Conservation (phyloP, 78 protist species). For the Protostelium mycophagum region DNA sequence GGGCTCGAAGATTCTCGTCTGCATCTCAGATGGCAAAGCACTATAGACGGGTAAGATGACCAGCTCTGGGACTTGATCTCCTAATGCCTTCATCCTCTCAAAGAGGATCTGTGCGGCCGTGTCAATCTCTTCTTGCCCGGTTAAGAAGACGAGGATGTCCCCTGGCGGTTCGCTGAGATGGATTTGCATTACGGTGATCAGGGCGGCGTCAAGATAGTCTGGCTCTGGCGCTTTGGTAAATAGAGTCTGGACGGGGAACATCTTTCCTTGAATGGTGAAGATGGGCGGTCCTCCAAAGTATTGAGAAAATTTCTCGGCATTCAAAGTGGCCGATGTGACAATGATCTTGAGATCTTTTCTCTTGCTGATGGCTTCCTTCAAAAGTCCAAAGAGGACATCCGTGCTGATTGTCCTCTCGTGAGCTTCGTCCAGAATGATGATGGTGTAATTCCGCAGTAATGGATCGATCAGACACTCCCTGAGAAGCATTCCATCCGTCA, state of each 20-base stretch:
- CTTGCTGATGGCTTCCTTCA: slow-evolving; percentile 69
- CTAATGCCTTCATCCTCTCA: slow-evolving; percentile 92
- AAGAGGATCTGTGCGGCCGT: slow-evolving; percentile 91
- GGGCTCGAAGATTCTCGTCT: slow-evolving; percentile 91
- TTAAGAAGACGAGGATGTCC: slow-evolving; percentile 95
- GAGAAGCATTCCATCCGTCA: slow-evolving; percentile 98
- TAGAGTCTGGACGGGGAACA: slow-evolving; percentile 88
- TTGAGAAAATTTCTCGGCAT: slow-evolving; percentile 93
- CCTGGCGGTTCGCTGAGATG: slow-evolving; percentile 96
- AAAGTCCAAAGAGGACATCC: slow-evolving; percentile 97
- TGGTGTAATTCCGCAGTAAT: slow-evolving; percentile 48
- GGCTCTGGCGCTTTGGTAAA: slow-evolving; percentile 91
- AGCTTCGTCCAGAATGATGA: slow-evolving; percentile 97
- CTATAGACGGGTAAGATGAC: slow-evolving; percentile 87
- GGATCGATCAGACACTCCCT: slow-evolving; percentile 96
- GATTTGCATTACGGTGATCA: slow-evolving; percentile 94
- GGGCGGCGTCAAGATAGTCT: slow-evolving; percentile 97
- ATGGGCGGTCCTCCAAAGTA: slow-evolving; percentile 90
- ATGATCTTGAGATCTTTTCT: slow-evolving; percentile 90
- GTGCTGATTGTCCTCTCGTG: slow-evolving; percentile 99
- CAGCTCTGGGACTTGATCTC: slow-evolving; percentile 82
- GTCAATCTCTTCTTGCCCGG: slow-evolving; percentile 99
- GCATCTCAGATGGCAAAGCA: slow-evolving; percentile 93
- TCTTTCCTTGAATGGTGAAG: slow-evolving; percentile 93
- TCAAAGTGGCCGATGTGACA: slow-evolving; percentile 98